Evolutionary conservation across 2,329 filamentous ascomycete genomes (phyloP).

Genomic region (Sarocladiaceae sp.): DNA sequence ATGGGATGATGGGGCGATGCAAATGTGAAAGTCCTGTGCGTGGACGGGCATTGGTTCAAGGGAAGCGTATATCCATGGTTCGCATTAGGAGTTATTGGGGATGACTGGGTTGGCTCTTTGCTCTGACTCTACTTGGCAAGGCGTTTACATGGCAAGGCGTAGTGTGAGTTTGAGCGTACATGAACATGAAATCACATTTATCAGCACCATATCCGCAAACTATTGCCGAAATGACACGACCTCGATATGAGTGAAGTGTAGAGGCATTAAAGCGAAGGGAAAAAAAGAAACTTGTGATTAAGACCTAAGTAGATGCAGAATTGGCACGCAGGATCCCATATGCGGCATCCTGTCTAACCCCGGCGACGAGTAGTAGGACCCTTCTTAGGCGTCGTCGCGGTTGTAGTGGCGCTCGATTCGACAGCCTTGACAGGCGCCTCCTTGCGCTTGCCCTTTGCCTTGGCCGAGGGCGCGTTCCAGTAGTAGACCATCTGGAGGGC

Average conservation of each 20-base stretch:
- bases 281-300: background rate
- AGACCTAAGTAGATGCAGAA: too few species aligned
- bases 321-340: too few species aligned
- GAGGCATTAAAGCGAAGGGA: too few species aligned
- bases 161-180: too few species aligned
- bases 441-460: constrained; percentile 37
- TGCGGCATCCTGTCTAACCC: constrained; percentile 22
- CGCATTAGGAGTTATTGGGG: background rate
- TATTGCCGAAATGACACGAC: too few species aligned
- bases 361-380: constrained; percentile 38
- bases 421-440: constrained; percentile 20
- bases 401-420: constrained; percentile 21
- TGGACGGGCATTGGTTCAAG: constrained; percentile 11
- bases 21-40: constrained; percentile 16
- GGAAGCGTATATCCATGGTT: background rate
- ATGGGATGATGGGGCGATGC: constrained; percentile 15
- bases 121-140: too few species aligned
- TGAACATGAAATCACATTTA: too few species aligned
- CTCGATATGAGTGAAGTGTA: too few species aligned
- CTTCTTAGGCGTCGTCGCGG: constrained; percentile 29
- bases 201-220: too few species aligned
- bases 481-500: constrained; percentile 92
- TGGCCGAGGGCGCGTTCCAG: constrained; percentile 67
- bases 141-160: too few species aligned
- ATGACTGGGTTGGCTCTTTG: background rate